Conservation (phyloP, 163 green algal genomes). For the Scenedesmus sp. region DNA sequence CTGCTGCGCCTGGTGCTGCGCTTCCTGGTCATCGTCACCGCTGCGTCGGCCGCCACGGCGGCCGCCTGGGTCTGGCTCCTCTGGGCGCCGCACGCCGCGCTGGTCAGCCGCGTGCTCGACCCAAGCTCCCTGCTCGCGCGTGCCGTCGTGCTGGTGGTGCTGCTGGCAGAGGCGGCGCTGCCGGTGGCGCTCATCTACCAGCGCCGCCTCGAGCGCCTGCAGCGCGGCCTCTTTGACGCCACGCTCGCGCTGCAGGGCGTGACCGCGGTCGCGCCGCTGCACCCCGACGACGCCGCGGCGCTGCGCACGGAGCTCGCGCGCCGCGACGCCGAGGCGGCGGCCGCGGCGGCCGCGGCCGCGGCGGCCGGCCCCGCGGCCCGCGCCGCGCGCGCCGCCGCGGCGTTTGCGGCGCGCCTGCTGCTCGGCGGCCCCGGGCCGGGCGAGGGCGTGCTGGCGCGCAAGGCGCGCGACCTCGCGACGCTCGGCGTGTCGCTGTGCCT, state of each 20-base stretch:
- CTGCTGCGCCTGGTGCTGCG: constrained; percentile 14
- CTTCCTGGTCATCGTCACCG: constrained; percentile 18
- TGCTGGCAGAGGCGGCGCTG: constrained; percentile 32
- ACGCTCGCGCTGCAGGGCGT: constrained; percentile 25
- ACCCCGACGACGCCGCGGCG: background rate
- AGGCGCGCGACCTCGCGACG: background rate
- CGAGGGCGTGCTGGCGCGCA: constrained; percentile 5
- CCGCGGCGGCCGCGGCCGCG: background rate
- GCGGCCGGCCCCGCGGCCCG: background rate
- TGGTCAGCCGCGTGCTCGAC: background rate
- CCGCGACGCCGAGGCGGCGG: no score
- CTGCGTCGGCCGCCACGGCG: background rate
- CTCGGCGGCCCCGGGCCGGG: constrained; percentile 1
- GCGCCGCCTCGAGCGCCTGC: constrained; percentile 1
- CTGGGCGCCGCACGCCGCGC: background rate
- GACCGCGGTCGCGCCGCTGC: background rate
- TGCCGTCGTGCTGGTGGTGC: background rate
- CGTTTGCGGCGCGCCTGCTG: no score
- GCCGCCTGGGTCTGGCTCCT: background rate
- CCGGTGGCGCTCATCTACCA: constrained; percentile 18
- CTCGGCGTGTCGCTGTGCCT: background rate
- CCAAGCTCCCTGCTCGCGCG: constrained; percentile 14
- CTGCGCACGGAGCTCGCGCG: background rate
- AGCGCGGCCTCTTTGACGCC: constrained; percentile 16
- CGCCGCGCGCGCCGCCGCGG: background rate